phyloP scores from a whole-genome alignment of 73 alveolate species.

The Paramecium pentaurelia region DNA sequence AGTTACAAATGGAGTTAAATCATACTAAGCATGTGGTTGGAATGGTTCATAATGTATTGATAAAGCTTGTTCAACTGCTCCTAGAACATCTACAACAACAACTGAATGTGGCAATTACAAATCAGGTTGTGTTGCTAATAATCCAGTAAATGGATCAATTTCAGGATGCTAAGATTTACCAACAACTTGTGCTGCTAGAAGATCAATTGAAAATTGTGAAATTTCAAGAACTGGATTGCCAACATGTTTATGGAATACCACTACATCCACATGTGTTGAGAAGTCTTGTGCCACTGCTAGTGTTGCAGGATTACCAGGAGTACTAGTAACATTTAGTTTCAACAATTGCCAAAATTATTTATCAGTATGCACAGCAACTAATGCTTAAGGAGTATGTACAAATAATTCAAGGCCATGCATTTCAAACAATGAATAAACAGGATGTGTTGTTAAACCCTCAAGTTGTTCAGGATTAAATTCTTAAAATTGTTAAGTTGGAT shows the following conservation, averaged over 20 bases:
- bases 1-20: not conserved
- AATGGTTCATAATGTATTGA: conserved; percentile 2
- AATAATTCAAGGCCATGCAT: not conserved
- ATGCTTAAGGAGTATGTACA: too few relatives aligned
- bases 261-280: not conserved
- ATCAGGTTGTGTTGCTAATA: not conserved
- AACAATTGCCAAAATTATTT: not conserved
- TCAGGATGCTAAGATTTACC: not conserved
- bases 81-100: not conserved
- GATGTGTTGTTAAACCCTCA: not conserved
- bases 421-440: not conserved
- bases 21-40: not conserved
- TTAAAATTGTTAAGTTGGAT: not conserved
- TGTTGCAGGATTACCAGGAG: not conserved
- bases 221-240: not conserved
- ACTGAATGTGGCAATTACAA: not conserved
- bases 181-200: not conserved
- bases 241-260: not conserved
- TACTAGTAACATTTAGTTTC: not conserved
- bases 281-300: conserved; percentile 6
- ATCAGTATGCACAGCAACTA: not conserved
- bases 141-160: not conserved
- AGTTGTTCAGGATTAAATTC: not conserved
- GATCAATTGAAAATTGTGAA: not conserved
- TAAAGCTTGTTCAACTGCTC: not conserved